phyloP scores from a whole-genome alignment of 2,329 filamentous ascomycete species.

The Emericellopsis atlantica region DNA sequence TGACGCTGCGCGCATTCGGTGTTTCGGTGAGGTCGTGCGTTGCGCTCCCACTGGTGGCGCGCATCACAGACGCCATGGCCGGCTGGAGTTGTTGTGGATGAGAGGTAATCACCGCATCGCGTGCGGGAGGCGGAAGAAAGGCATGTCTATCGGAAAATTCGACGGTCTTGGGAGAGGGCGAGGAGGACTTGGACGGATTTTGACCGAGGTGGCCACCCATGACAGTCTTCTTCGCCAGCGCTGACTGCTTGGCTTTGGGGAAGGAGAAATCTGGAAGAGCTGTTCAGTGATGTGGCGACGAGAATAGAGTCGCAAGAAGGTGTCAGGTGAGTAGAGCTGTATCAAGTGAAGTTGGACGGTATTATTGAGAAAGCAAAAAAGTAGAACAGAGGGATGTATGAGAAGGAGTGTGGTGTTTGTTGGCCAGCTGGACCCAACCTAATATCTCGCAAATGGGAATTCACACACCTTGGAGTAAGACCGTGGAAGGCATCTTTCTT shows the following conservation, averaged over 20 bases:
- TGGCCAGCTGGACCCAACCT: too few species aligned
- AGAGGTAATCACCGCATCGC: constrained; percentile 10
- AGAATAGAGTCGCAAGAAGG: too few species aligned
- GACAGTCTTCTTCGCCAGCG: constrained; percentile 26
- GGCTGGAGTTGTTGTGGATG: constrained; percentile 2
- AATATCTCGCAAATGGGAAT: too few species aligned
- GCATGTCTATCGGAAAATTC: constrained; percentile 5
- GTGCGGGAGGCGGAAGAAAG: constrained; percentile 15
- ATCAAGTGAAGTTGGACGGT: too few species aligned
- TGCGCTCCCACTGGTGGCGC: constrained; percentile 25
- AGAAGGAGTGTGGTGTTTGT: too few species aligned
- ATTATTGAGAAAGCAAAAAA: too few species aligned
- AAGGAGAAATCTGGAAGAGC: too few species aligned
- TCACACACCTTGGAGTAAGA: too few species aligned
- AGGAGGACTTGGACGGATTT: constrained; percentile 6
- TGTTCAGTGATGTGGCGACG: too few species aligned
- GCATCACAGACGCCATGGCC: constrained; percentile 9
- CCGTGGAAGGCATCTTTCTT: not conserved
- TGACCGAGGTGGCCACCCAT: constrained; percentile 26
- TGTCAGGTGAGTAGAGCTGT: too few species aligned
- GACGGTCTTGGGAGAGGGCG: constrained; percentile 11
- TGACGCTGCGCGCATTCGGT: constrained; percentile 42
- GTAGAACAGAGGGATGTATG: too few species aligned
- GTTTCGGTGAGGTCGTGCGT: constrained; percentile 36
- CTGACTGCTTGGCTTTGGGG: constrained; percentile 24